These are phyloP conservation scores for Plectosphaerella sp. DNA, from an alignment of 2,329 filamentous ascomycete genomes.

Conservation along the genomic window DNA sequence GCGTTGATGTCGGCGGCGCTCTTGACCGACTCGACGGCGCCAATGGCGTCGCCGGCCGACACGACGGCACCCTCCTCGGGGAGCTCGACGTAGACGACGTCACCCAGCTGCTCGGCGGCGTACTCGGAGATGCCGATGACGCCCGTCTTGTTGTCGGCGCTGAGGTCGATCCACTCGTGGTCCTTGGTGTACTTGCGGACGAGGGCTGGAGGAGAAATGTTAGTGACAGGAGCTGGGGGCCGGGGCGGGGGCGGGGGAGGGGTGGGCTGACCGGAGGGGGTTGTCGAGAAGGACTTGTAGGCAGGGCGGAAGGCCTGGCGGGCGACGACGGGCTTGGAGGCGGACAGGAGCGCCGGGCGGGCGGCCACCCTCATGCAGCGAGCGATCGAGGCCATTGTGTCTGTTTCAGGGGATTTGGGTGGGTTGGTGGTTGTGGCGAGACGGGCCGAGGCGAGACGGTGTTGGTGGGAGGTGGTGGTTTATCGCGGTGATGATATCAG, in stretches of 20 bases:
- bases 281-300: constrained; percentile 33
- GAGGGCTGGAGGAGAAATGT: constrained; percentile 37
- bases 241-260: constrained; percentile 1
- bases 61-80: constrained; percentile 68
- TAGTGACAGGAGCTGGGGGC: background rate
- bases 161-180: constrained; percentile 96
- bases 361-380: constrained; percentile 45
- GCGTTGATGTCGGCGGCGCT: constrained; percentile 96
- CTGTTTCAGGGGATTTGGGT: constrained; percentile 7
- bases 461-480: constrained; percentile 1
- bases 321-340: constrained; percentile 27
- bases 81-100: constrained; percentile 96
- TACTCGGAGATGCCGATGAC: constrained; percentile 83
- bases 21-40: constrained; percentile 97
- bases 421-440: background rate
- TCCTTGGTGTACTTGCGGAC: constrained; percentile 90
- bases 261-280: constrained; percentile 26
- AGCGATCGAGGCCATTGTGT: constrained; percentile 58
- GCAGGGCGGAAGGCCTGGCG: constrained; percentile 38
- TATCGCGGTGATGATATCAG: constrained; percentile 10
- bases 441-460: background rate
- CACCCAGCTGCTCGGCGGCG: constrained; percentile 86
- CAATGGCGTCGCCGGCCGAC: constrained; percentile 74
- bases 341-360: constrained; percentile 40
- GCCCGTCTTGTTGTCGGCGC: constrained; percentile 76